Evolutionary conservation across 139 green algal species (phyloP), one percentile per base, ranked within the genome.

Genomic region (Chlamydomonas eustigma): DNA sequence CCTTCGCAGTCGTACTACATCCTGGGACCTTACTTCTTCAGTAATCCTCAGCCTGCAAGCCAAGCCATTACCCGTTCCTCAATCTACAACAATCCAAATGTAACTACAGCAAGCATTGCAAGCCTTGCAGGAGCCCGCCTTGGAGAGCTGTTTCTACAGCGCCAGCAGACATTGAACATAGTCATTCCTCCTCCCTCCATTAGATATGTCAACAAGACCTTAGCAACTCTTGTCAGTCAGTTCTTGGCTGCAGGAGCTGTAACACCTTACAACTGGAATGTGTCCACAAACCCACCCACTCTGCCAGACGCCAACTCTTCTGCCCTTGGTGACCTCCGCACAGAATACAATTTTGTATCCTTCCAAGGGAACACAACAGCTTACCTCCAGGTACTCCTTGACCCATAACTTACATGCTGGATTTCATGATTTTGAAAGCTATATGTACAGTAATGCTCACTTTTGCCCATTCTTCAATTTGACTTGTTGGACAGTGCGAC

Each of bases 281-380:
- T 31, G n/a, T 33, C 52, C 34, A 28, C 6, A 33, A 39, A 72
- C 65, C 3, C 65, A 8, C 65, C 28, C 65, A 72, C 65, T 6
- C 8, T 72, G 22, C 65, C 65, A 6, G 28, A 72, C 31, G 32
- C 32, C 22, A 72, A 72, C 31, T 72, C 65, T 6, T 37, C 65
- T 6, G 33, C 34, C 33, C 31, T 72, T 6, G 34, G 33, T 12
- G 65, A 72, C 65, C 65, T 72, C 8, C 65, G 65, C 65, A 72
- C 65, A 6, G 65, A 72, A 8, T 72, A 72, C 65, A 72, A 72
- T 34, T 44, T 72, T 31, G 65, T 72, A 28, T 72, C 33, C 28
- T 72, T 33, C 8, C 39, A 33, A 44, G 68, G 68, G 30, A 75
- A 75, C 68, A 75, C 68, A 24, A 75, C 68, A 5, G 34, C 68